A percentile compares a stretch with the other conserved stretches of the same genome.
Conservation (phyloP, 768 basidiomycete species). For the Lentinus brumalis region DNA sequence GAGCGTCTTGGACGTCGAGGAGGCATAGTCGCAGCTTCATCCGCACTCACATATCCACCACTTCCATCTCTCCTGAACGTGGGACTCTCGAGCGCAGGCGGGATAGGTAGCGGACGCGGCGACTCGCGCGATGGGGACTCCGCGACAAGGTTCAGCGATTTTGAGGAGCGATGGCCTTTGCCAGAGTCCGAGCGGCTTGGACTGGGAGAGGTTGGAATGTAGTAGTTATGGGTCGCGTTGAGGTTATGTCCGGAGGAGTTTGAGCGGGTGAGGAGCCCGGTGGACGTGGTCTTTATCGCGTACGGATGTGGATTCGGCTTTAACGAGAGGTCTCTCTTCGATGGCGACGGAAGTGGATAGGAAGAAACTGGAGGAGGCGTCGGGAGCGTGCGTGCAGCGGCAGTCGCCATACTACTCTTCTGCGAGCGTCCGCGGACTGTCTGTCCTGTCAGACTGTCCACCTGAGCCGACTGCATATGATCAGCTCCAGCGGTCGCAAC, state of each 20-base stretch:
- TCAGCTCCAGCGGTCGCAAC: no score
- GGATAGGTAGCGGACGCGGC: constrained; percentile 52
- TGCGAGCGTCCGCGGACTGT: no score
- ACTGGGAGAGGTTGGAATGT: constrained; percentile 50
- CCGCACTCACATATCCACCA: constrained; percentile 16
- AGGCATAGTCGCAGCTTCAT: constrained; percentile 18
- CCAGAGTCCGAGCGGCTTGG: constrained; percentile 9
- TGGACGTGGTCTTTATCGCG: constrained; percentile 78
- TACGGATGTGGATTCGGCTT: constrained; percentile 77
- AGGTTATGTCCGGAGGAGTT: constrained; percentile 49
- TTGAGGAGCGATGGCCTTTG: constrained; percentile 26
- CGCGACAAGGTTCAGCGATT: constrained; percentile 43
- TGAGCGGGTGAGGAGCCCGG: constrained; percentile 68
- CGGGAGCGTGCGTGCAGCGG: constrained; percentile 14
- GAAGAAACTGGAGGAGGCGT: constrained; percentile 17
- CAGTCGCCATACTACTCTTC: no score
- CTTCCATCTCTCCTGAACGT: constrained; percentile 6
- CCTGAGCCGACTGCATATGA: no score
- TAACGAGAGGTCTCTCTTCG: constrained; percentile 26
- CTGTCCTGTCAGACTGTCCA: no score
- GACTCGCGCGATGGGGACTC: constrained; percentile 41
- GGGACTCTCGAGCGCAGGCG: constrained; percentile 18
- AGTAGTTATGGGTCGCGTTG: constrained; percentile 45
- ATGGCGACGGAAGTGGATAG: constrained; percentile 17
- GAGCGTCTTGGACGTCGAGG: constrained; percentile 36